These are phyloP conservation scores for Wickerhamomyces strasburgensis DNA, from an alignment of 805 yeast genomes.

Conservation along the genomic window DNA sequence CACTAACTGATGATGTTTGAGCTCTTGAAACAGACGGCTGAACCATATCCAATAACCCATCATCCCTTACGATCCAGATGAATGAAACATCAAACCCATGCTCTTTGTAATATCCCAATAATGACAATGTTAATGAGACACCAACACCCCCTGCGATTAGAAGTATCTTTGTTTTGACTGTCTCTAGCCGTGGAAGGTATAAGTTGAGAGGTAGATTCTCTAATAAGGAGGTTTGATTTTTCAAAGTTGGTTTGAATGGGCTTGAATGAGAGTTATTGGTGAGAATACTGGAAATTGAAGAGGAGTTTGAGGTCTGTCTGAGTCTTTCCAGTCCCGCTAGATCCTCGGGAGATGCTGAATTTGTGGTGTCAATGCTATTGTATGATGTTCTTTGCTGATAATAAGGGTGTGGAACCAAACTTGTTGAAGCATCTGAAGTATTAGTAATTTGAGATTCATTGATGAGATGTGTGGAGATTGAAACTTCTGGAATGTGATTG, in stretches of 20 bases:
- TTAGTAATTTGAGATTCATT: not conserved
- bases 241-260: no score
- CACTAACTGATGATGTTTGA: not conserved
- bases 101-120: conserved; percentile 8
- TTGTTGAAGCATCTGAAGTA: not conserved
- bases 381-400: no score
- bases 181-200: not conserved
- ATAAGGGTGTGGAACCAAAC: no score
- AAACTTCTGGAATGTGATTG: conserved; percentile 11
- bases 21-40: not conserved
- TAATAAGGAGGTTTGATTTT: no score
- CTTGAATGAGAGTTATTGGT: no score
- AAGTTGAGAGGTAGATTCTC: not conserved
- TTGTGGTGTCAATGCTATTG: no score
- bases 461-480: not conserved
- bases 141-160: conserved; percentile 22
- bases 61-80: conserved; percentile 21
- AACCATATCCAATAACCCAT: conserved; percentile 6
- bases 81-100: conserved; percentile 14
- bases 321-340: no score
- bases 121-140: conserved; percentile 13
- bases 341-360: no score
- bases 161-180: conserved; percentile 8
- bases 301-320: no score
- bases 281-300: no score